phyloP scores from a whole-genome alignment of 495 filamentous ascomycete species.

The Geoglossum glabrum region DNA sequence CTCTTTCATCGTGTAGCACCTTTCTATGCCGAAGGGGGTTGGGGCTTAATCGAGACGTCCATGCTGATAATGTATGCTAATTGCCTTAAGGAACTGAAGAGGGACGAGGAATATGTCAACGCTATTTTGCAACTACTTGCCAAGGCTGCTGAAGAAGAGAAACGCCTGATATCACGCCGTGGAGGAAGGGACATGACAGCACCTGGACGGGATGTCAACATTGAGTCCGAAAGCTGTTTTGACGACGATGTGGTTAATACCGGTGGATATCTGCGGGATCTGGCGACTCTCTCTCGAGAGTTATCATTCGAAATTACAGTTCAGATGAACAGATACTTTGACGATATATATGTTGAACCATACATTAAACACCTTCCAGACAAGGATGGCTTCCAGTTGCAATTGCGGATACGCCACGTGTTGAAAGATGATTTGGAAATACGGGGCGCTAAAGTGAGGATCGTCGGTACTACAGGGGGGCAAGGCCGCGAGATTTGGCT shows the following conservation, averaged over 20 bases:
- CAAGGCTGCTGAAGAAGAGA: slow-evolving; percentile 43
- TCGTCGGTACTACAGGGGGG: slow-evolving; percentile 29
- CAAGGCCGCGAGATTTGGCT: slow-evolving; percentile 45
- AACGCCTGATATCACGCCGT: slow-evolving; percentile 4
- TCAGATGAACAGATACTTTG: slow-evolving; percentile 55
- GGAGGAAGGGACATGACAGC: slow-evolving; percentile 7
- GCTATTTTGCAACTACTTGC: slow-evolving; percentile 54
- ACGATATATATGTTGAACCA: slow-evolving; percentile 44
- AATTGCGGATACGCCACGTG: slow-evolving; percentile 48
- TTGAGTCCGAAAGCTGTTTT: slow-evolving; percentile 3
- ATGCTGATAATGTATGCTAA: slow-evolving; percentile 73
- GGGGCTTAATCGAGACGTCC: slow-evolving; percentile 58
- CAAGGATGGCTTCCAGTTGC: slow-evolving; percentile 60
- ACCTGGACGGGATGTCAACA: neutral
- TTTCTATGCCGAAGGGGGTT: slow-evolving; percentile 61
- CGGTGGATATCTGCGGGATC: slow-evolving; percentile 38
- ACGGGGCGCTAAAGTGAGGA: slow-evolving; percentile 41
- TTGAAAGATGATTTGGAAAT: slow-evolving; percentile 50
- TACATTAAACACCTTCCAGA: slow-evolving; percentile 47
- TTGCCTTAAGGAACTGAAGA: slow-evolving; percentile 58
- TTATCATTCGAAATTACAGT: slow-evolving; percentile 44
- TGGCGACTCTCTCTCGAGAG: slow-evolving; percentile 39
- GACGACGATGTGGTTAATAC: slow-evolving; percentile 35
- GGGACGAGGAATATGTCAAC: slow-evolving; percentile 60
- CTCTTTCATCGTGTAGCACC: slow-evolving; percentile 69